Evolutionary conservation across 306 rosid species (phyloP).

Genomic region (Inga laurina): DNA sequence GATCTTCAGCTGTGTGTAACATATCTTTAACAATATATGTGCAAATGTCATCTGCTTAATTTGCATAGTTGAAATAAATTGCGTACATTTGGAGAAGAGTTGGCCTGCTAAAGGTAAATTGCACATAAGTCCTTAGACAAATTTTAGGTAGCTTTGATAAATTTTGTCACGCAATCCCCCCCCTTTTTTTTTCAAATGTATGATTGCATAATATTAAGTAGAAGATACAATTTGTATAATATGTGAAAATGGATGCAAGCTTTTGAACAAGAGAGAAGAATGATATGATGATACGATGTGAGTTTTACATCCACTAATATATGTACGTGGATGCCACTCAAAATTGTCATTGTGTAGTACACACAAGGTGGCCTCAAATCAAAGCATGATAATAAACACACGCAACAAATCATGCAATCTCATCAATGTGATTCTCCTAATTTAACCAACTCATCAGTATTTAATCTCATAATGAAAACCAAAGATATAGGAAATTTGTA

Average conservation of each 20-base stretch:
- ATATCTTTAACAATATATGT: no score
- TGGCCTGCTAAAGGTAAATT: no score
- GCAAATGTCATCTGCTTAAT: no score
- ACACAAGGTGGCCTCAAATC: not conserved
- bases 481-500: not conserved
- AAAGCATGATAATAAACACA: not conserved
- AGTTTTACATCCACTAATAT: slow-evolving; percentile 20
- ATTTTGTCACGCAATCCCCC: no score
- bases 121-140: no score
- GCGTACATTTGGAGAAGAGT: no score
- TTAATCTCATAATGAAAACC: not conserved
- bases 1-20: no score
- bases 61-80: no score
- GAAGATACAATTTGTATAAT: not conserved
- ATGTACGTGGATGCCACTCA: slow-evolving; percentile 44
- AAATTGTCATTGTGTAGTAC: not conserved
- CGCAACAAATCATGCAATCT: not conserved
- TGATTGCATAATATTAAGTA: no score
- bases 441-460: not conserved
- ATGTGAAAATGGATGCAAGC: slow-evolving; percentile 21
- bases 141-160: no score
- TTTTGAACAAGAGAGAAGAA: slow-evolving; percentile 26
- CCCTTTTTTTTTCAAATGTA: no score
- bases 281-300: not conserved
- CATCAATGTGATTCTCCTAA: not conserved